A percentile compares a stretch with the other conserved stretches of the same genome.
These are phyloP conservation scores for Paratrimastix pyriformis DNA, from an alignment of 78 protist genomes.

Conservation along the genomic window DNA sequence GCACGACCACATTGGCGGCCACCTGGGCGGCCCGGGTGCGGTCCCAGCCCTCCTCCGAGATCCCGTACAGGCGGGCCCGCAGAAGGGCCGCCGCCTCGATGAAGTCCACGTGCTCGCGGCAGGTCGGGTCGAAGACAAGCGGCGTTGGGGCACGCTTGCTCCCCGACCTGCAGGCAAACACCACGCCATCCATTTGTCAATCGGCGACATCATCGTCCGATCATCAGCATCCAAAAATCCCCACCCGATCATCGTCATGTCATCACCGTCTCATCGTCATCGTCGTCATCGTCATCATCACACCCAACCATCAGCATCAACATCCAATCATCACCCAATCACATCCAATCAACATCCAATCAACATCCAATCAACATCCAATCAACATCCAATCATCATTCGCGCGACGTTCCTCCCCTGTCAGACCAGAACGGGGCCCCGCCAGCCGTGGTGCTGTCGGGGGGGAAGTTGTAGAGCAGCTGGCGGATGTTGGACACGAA, in stretches of 20 bases:
- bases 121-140: constrained; percentile 29
- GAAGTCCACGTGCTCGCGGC: constrained; percentile 65
- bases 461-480: constrained; percentile 88
- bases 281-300: too few relatives aligned
- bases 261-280: too few relatives aligned
- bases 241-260: too few relatives aligned
- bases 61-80: constrained; percentile 68
- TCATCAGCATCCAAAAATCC: too few relatives aligned
- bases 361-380: too few relatives aligned
- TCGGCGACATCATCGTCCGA: too few relatives aligned
- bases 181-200: too few relatives aligned
- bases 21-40: neutral
- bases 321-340: too few relatives aligned
- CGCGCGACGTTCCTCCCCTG: neutral
- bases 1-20: neutral
- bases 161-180: constrained; percentile 46
- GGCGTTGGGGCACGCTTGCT: constrained; percentile 58
- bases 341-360: too few relatives aligned
- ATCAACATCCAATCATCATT: too few relatives aligned
- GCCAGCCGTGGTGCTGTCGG: constrained; percentile 64
- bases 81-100: constrained; percentile 76
- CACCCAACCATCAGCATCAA: too few relatives aligned
- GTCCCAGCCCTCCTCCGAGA: constrained; percentile 6
- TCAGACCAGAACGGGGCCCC: constrained; percentile 32
- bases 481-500: constrained; percentile 69